A percentile compares a stretch with the other conserved stretches of the same genome.
Evolutionary conservation across 2,329 filamentous ascomycete species (phyloP).

Genomic region (Ophiostoma australiae): DNA sequence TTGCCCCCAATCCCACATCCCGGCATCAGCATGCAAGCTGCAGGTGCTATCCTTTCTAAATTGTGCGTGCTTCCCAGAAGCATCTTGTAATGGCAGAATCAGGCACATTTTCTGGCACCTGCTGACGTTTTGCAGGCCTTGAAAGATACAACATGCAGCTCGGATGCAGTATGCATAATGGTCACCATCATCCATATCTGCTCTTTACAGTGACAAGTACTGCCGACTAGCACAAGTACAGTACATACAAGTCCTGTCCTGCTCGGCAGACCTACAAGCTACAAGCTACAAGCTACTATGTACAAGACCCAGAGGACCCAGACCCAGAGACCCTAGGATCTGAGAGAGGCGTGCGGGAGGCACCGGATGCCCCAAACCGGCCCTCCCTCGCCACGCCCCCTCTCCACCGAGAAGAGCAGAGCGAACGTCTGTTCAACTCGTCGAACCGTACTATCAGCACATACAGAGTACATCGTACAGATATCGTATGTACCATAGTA

Average conservation of each 20-base stretch:
- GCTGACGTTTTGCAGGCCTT: neutral
- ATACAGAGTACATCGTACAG: no score
- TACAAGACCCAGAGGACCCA: slow-evolving; percentile 2
- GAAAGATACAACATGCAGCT: neutral
- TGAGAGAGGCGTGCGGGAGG: neutral
- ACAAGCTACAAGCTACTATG: no score
- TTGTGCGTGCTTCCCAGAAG: neutral
- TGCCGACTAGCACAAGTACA: neutral
- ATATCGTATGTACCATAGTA: neutral
- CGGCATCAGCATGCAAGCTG: neutral
- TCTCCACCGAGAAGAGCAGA: slow-evolving; percentile 5
- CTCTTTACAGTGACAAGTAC: neutral
- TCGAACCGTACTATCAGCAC: neutral
- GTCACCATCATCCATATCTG: neutral
- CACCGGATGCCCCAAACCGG: slow-evolving; percentile 1
- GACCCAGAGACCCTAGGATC: slow-evolving; percentile 1
- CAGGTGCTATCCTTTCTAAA: neutral
- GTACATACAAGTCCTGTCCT: neutral
- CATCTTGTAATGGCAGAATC: neutral
- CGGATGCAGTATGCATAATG: neutral
- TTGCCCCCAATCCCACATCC: neutral
- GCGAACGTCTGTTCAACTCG: neutral
- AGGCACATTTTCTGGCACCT: neutral
- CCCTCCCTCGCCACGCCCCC: slow-evolving; percentile 9
- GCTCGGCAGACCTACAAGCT: neutral